Evolutionary conservation across 495 filamentous ascomycete genomes (phyloP).

Genomic region (Xylaria nigripes): DNA sequence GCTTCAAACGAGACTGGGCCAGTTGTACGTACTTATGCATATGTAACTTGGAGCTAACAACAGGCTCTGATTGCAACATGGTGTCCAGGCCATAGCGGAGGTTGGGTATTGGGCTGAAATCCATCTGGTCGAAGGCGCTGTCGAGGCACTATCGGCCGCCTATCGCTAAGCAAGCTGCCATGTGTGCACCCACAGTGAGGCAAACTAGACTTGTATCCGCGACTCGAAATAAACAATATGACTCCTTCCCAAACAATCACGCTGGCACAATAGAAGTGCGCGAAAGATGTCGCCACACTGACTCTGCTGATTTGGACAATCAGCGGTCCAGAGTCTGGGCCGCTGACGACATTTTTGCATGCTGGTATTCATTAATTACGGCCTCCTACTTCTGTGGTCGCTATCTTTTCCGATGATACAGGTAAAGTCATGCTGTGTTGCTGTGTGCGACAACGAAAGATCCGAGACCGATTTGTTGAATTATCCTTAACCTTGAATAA

Average conservation of each 20-base stretch:
- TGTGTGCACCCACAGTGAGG: not conserved
- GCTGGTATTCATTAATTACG: not conserved
- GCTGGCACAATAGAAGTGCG: not conserved
- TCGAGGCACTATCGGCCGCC: not conserved
- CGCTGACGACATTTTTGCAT: no score
- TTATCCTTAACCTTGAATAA: no score
- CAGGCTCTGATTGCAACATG: not conserved
- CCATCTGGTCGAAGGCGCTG: not conserved
- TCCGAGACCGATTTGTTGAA: no score
- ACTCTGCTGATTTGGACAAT: not conserved
- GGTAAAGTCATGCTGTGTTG: not conserved
- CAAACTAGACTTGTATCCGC: not conserved
- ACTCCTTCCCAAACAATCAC: not conserved
- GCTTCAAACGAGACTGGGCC: slow-evolving; percentile 4
- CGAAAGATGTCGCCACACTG: not conserved
- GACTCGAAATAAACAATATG: not conserved
- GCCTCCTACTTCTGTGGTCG: not conserved
- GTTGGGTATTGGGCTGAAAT: slow-evolving; percentile 9
- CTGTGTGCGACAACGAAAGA: not conserved
- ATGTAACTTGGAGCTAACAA: not conserved
- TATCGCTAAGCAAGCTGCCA: slow-evolving; percentile 3
- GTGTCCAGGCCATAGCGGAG: not conserved
- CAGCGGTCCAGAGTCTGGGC: no score
- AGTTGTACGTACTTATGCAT: slow-evolving; percentile 2
- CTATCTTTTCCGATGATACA: not conserved